Evolutionary conservation across 2,329 filamentous ascomycete species (phyloP).

Genomic region (Grosmannia serpens): DNA sequence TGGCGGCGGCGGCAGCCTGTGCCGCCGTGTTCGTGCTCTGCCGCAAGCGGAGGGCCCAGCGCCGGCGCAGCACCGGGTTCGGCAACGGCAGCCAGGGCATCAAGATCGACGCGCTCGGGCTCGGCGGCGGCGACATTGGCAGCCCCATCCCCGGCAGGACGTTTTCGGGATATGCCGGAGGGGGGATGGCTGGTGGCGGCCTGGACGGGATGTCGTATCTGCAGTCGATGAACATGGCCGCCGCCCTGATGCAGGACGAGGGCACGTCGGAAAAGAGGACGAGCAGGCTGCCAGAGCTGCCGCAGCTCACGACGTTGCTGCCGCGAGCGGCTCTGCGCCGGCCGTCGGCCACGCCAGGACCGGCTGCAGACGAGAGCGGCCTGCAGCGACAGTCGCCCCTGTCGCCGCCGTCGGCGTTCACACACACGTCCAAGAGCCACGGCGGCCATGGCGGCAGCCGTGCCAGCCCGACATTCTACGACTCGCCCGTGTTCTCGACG

Average conservation of each 20-base stretch:
- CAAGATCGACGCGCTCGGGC: background rate
- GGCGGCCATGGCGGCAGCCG: background rate
- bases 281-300: background rate
- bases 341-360: background rate
- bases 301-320: background rate
- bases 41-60: constrained; percentile 31
- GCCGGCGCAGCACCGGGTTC: constrained; percentile 16
- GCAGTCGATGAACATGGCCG: background rate
- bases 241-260: too few species aligned
- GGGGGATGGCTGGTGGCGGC: background rate
- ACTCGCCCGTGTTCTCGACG: constrained; percentile 13
- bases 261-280: too few species aligned
- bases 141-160: background rate
- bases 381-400: constrained; percentile 5
- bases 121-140: background rate
- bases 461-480: background rate
- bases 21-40: constrained; percentile 32
- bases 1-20: constrained; percentile 24
- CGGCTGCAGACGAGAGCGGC: background rate
- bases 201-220: background rate
- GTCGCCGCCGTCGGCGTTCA: background rate
- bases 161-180: background rate
- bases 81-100: background rate
- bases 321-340: background rate
- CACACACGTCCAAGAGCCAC: background rate